These are phyloP conservation scores for Rhodotorula paludigena DNA, from an alignment of 768 basidiomycete genomes.

Conservation along the genomic window DNA sequence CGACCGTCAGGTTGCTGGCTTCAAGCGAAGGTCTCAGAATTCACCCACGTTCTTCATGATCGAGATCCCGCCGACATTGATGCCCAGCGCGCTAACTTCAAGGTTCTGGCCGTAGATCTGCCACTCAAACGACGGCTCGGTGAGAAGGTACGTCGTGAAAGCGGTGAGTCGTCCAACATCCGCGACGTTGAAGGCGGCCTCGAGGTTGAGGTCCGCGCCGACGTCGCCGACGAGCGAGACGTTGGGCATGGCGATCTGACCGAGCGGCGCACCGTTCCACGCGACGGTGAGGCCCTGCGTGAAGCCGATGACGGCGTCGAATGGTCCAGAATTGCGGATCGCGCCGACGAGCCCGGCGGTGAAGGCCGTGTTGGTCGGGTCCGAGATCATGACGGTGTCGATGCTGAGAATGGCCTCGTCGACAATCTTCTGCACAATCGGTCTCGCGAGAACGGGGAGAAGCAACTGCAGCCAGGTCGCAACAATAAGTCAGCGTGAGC, in stretches of 20 bases:
- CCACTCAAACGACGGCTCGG: constrained; percentile 65
- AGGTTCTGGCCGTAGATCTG: constrained; percentile 62
- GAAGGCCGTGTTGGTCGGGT: constrained; percentile 55
- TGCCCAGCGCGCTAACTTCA: constrained; percentile 60
- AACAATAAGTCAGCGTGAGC: background rate
- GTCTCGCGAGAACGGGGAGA: constrained; percentile 64
- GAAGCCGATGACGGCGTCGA: constrained; percentile 67
- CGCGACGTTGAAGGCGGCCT: constrained; percentile 59
- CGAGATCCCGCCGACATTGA: constrained; percentile 48
- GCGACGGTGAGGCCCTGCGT: constrained; percentile 58
- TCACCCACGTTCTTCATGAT: constrained; percentile 53
- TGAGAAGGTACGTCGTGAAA: constrained; percentile 54
- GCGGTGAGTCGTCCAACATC: constrained; percentile 58
- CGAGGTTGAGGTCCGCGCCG: constrained; percentile 58
- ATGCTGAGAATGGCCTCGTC: constrained; percentile 59
- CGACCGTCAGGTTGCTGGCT: too few relatives aligned
- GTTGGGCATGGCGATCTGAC: constrained; percentile 60
- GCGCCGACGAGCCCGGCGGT: constrained; percentile 58
- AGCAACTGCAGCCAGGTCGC: constrained; percentile 51
- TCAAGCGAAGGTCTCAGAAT: too few relatives aligned
- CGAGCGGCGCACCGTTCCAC: constrained; percentile 60
- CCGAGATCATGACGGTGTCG: constrained; percentile 59
- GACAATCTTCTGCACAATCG: constrained; percentile 70
- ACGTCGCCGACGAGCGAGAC: constrained; percentile 51
- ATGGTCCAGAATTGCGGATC: constrained; percentile 66